Evolutionary conservation across 2,329 filamentous ascomycete species (phyloP).

Genomic region (Diaporthe longicolla): DNA sequence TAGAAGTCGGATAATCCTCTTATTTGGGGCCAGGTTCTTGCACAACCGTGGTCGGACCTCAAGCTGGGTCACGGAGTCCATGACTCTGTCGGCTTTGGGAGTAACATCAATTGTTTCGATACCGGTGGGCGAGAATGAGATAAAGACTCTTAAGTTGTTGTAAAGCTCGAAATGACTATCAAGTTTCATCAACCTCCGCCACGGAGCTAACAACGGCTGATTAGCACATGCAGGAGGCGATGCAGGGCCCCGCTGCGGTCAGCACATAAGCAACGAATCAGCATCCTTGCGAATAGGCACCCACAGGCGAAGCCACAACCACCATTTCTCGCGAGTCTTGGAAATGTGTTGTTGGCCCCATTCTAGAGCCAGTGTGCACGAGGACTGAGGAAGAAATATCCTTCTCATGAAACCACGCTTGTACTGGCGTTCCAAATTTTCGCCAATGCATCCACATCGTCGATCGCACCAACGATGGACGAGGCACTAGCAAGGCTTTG

Average conservation of each 20-base stretch:
- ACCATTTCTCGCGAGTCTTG: too few species aligned
- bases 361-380: not conserved
- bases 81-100: not conserved
- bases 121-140: too few species aligned
- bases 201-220: not conserved
- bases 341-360: not conserved
- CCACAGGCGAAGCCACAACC: not conserved
- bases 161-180: not conserved
- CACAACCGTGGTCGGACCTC: not conserved
- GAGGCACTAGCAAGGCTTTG: too few species aligned
- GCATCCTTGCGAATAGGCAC: not conserved
- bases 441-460: too few species aligned
- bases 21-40: not conserved
- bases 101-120: not conserved
- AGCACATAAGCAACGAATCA: conserved; percentile 5
- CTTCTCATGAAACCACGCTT: not conserved
- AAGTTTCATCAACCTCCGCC: not conserved
- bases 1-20: conserved; percentile 8
- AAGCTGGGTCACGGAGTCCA: not conserved
- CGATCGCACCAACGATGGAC: too few species aligned
- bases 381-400: not conserved
- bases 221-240: not conserved
- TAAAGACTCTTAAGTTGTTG: not conserved
- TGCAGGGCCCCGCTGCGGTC: not conserved
- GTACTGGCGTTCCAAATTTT: not conserved